A percentile compares a stretch with the other conserved stretches of the same genome.
These are phyloP conservation scores for Claviceps capensis DNA, from an alignment of 2,329 filamentous ascomycete species.

Conservation along the genomic window DNA sequence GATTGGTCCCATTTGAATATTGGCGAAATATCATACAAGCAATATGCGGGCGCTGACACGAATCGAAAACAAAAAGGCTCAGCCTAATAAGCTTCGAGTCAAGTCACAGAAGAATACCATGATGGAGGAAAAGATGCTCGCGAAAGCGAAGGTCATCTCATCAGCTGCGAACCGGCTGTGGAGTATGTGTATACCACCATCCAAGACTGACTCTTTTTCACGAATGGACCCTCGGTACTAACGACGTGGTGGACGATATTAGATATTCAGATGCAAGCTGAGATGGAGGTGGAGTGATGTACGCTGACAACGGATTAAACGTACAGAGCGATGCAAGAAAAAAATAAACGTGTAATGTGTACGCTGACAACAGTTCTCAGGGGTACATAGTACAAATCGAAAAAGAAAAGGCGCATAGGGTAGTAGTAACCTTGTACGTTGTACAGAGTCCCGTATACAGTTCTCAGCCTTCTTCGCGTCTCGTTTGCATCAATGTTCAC, in stretches of 20 bases:
- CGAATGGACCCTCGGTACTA: background rate
- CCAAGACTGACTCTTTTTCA: background rate
- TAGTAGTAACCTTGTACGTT: too few relatives aligned
- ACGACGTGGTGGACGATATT: background rate
- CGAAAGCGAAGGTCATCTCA: constrained; percentile 55
- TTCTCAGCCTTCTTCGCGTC: background rate
- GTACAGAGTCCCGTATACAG: background rate
- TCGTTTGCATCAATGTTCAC: background rate
- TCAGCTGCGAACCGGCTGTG: constrained; percentile 56
- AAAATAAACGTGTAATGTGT: background rate
- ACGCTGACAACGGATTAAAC: background rate
- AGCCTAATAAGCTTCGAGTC: constrained; percentile 49
- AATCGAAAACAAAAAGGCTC: constrained; percentile 31
- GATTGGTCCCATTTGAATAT: too few relatives aligned
- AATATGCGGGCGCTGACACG: constrained; percentile 1
- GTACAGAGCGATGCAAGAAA: background rate
- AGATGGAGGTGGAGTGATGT: constrained; percentile 29
- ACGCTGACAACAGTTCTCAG: too few relatives aligned
- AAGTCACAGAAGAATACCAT: constrained; percentile 42
- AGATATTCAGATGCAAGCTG: constrained; percentile 39
- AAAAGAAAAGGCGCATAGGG: too few relatives aligned
- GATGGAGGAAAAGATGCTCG: constrained; percentile 48
- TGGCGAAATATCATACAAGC: too few relatives aligned
- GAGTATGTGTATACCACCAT: constrained; percentile 31
- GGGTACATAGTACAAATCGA: too few relatives aligned